Conservation (phyloP, 2,329 filamentous ascomycete genomes). For the Thermochaetoides dissita region DNA sequence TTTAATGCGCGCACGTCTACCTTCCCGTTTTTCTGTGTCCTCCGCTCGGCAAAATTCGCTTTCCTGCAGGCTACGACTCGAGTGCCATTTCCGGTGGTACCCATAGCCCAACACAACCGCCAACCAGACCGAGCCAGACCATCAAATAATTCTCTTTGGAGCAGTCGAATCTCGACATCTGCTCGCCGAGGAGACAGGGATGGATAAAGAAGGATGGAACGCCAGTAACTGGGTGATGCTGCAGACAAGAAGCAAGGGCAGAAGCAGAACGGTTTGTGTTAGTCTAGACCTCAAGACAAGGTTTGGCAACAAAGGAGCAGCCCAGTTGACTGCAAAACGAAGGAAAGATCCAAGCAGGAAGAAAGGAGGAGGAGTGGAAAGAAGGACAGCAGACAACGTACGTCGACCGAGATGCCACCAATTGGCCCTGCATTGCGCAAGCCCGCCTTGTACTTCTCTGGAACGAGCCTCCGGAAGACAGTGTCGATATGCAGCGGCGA, state of each 20-base stretch:
- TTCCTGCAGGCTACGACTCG: constrained; percentile 14
- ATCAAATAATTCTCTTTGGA: constrained; percentile 59
- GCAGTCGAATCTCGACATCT: constrained; percentile 54
- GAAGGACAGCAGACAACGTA: constrained; percentile 33
- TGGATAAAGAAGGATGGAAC: constrained; percentile 80
- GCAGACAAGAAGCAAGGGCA: constrained; percentile 22
- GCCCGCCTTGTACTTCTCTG: constrained; percentile 45
- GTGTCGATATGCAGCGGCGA: constrained; percentile 49
- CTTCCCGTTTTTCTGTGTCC: background rate
- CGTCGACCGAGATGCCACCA: constrained; percentile 63
- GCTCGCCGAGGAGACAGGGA: constrained; percentile 76
- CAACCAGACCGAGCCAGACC: constrained; percentile 80
- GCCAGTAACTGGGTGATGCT: constrained; percentile 74
- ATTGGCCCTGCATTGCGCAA: constrained; percentile 49
- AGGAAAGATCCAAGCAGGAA: constrained; percentile 14
- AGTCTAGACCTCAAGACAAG: constrained; percentile 21
- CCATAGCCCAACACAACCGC: constrained; percentile 64
- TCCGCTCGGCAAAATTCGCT: constrained; percentile 1
- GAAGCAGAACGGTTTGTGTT: constrained; percentile 23
- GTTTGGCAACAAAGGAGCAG: constrained; percentile 3
- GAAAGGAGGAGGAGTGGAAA: constrained; percentile 14
- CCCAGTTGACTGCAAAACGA: background rate
- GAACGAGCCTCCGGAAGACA: constrained; percentile 58
- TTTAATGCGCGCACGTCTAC: background rate
- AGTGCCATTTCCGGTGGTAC: constrained; percentile 56